Evolutionary conservation across 352 stramenopile species (phyloP).

Genomic region (Phytophthora ramorum): DNA sequence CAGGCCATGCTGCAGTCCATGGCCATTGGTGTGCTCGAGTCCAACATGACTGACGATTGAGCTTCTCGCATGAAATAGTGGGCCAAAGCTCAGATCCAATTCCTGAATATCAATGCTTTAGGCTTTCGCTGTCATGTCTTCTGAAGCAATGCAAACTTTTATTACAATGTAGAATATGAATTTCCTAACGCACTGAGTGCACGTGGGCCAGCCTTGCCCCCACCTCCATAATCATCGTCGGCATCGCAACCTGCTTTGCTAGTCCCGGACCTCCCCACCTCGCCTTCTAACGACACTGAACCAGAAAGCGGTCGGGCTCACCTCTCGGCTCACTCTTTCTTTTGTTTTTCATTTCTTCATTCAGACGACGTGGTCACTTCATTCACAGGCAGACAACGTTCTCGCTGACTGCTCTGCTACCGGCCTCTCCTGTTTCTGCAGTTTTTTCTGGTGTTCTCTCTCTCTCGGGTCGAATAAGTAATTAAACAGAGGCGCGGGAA

Average conservation of each 20-base stretch:
- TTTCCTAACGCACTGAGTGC: slow-evolving; percentile 26
- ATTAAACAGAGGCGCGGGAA: slow-evolving; percentile 36
- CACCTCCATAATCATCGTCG: background rate
- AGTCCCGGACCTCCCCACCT: background rate
- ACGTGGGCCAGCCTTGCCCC: slow-evolving; percentile 10
- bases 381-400: slow-evolving; percentile 26
- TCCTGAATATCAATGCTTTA: slow-evolving; percentile 9
- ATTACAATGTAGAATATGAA: slow-evolving; percentile 52
- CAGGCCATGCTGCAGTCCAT: slow-evolving; percentile 88
- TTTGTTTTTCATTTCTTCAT: slow-evolving; percentile 36
- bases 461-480: slow-evolving; percentile 32
- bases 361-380: slow-evolving; percentile 41
- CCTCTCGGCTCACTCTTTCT: slow-evolving; percentile 23
- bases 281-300: slow-evolving; percentile 14
- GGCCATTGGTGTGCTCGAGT: slow-evolving; percentile 86
- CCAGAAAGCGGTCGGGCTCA: background rate
- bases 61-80: slow-evolving; percentile 4
- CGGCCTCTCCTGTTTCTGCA: slow-evolving; percentile 35
- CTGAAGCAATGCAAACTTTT: slow-evolving; percentile 33
- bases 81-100: slow-evolving; percentile 6
- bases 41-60: slow-evolving; percentile 82
- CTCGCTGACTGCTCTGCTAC: slow-evolving; percentile 26
- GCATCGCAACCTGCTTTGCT: background rate
- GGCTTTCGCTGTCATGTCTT: background rate
- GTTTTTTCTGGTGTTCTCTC: slow-evolving; percentile 27